phyloP scores from a whole-genome alignment of 2,329 filamentous ascomycete species.

The Arthrobotrys entomopaga region DNA sequence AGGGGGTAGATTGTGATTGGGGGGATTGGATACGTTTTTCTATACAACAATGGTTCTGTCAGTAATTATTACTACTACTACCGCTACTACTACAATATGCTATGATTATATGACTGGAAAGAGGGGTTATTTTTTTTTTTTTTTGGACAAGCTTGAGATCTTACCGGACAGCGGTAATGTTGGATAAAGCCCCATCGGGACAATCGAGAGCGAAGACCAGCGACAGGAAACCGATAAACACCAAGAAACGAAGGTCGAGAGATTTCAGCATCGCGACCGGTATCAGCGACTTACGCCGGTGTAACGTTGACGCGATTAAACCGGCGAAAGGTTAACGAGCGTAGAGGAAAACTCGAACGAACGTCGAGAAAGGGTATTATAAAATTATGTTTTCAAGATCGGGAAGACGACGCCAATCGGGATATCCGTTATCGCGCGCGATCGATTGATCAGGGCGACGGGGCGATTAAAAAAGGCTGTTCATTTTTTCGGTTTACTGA shows the following conservation, averaged over 20 bases:
- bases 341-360: background rate
- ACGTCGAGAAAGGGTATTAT: background rate
- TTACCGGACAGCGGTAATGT: constrained; percentile 47
- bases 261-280: background rate
- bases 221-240: constrained; percentile 18
- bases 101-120: background rate
- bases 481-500: constrained; percentile 2
- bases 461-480: background rate
- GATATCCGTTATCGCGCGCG: too few relatives aligned
- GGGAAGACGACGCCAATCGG: background rate
- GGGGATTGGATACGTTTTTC: constrained; percentile 51
- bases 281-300: background rate
- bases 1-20: constrained; percentile 45
- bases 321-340: background rate
- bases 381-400: constrained; percentile 1
- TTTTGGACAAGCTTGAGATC: background rate
- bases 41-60: background rate
- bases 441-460: constrained; percentile 8
- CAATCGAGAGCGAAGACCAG: constrained; percentile 40
- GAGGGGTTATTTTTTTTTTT: too few relatives aligned
- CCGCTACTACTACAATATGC: background rate
- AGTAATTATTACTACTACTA: background rate
- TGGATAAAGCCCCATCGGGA: constrained; percentile 40
- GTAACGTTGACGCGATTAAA: background rate
- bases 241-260: constrained; percentile 22